These are phyloP conservation scores for Salisapilia sapeloensis DNA, from an alignment of 352 stramenopile genomes.

Conservation along the genomic window DNA sequence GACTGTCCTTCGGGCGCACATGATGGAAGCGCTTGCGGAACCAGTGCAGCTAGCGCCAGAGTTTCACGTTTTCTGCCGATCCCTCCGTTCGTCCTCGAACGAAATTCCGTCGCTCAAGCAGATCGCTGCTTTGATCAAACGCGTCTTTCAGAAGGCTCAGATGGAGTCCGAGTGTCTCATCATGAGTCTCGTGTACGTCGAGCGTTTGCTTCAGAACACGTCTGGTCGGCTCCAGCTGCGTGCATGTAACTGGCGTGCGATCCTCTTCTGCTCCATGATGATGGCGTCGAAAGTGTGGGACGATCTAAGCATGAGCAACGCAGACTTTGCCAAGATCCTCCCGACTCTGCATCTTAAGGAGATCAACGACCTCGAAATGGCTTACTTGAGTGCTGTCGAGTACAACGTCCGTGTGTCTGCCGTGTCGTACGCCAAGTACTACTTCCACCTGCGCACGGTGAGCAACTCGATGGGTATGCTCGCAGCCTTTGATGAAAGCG, in stretches of 20 bases:
- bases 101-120: conserved; percentile 76
- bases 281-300: conserved; percentile 96
- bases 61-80: conserved; percentile 40
- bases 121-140: conserved; percentile 86
- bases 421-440: conserved; percentile 88
- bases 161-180: conserved; percentile 96
- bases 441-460: conserved; percentile 94
- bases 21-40: conserved; percentile 72
- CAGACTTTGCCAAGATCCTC: conserved; percentile 91
- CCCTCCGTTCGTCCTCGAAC: conserved; percentile 3
- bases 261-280: conserved; percentile 94
- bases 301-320: conserved; percentile 95
- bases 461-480: conserved; percentile 79
- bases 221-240: conserved; percentile 60
- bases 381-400: conserved; percentile 81
- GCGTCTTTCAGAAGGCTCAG: conserved; percentile 83
- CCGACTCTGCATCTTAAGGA: conserved; percentile 81
- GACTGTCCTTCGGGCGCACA: conserved; percentile 89
- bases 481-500: conserved; percentile 53
- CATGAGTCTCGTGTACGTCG: conserved; percentile 95
- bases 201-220: conserved; percentile 88
- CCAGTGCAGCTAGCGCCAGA: conserved; percentile 25
- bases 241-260: conserved; percentile 84
- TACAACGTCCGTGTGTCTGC: conserved; percentile 81
- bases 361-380: conserved; percentile 93